Percentiles rank a stretch among this genome's conserved stretches.
Evolutionary conservation across 1,139 yeast genomes (phyloP).

Genomic region (Debaryomyces psychrophilus): DNA sequence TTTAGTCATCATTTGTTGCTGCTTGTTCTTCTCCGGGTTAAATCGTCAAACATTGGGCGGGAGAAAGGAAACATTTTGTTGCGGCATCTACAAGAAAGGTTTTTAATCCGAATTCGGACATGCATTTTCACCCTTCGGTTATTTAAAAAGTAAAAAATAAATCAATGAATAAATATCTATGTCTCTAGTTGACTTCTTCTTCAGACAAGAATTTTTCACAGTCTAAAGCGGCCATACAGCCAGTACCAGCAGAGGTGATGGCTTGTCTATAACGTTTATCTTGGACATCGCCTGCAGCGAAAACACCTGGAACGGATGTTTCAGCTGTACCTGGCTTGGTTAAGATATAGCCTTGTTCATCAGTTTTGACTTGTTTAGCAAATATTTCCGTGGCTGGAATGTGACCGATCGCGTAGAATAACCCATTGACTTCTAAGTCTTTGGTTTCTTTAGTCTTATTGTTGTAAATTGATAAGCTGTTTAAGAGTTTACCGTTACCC

Average conservation of each 20-base stretch:
- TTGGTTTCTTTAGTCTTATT: conserved; percentile 67
- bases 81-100: neutral
- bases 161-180: conserved; percentile 4
- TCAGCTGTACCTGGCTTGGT: conserved; percentile 86
- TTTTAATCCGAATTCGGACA: neutral
- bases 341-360: conserved; percentile 83
- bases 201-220: conserved; percentile 84
- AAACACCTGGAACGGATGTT: conserved; percentile 90
- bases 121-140: neutral
- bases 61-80: too few relatives aligned
- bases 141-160: neutral
- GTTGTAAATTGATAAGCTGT: conserved; percentile 64
- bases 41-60: neutral
- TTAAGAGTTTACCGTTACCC: conserved; percentile 85
- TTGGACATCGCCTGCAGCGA: conserved; percentile 99
- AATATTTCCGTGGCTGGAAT: conserved; percentile 87
- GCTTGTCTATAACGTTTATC: conserved; percentile 98
- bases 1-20: too few relatives aligned
- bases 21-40: too few relatives aligned
- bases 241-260: conserved; percentile 97
- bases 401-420: conserved; percentile 98
- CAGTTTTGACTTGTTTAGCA: conserved; percentile 76
- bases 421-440: conserved; percentile 82
- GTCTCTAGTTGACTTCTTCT: conserved; percentile 41
- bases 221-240: conserved; percentile 99